Percentiles rank a stretch among this genome's conserved stretches.
Conservation (phyloP, 306 rosid species). For the Quercus glauca region DNA sequence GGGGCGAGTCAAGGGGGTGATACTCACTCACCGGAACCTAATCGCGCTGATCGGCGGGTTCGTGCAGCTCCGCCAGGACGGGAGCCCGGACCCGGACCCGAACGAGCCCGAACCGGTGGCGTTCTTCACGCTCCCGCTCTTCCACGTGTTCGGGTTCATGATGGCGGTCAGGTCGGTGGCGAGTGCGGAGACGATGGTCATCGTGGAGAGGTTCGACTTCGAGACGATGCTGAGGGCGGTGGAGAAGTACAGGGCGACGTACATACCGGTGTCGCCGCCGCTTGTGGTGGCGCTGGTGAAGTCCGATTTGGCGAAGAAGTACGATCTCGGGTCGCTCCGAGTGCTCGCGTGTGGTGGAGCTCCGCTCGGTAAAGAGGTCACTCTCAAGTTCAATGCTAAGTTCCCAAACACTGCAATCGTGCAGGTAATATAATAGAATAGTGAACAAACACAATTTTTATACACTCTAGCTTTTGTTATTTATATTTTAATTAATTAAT, state of each 20-base stretch:
- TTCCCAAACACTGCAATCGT: constrained; percentile 55
- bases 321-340: constrained; percentile 63
- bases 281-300: constrained; percentile 63
- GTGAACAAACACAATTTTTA: too few species aligned
- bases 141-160: constrained; percentile 75
- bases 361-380: constrained; percentile 63
- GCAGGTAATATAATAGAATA: constrained; percentile 35
- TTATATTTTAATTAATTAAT: too few species aligned
- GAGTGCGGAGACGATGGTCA: constrained; percentile 55
- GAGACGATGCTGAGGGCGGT: constrained; percentile 61
- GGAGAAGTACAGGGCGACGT: constrained; percentile 48
- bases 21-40: constrained; percentile 58
- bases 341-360: constrained; percentile 68
- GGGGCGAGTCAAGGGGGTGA: constrained; percentile 76
- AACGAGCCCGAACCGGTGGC: constrained; percentile 32
- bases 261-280: constrained; percentile 85
- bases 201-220: constrained; percentile 69
- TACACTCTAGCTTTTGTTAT: too few species aligned
- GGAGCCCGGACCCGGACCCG: not conserved
- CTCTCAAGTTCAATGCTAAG: constrained; percentile 38
- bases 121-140: constrained; percentile 53
- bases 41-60: constrained; percentile 47
- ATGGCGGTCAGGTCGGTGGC: constrained; percentile 50
- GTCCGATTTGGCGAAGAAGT: constrained; percentile 53
- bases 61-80: not conserved